phyloP scores from a whole-genome alignment of 306 rosid species.

The Cucurbita ficifolia region DNA sequence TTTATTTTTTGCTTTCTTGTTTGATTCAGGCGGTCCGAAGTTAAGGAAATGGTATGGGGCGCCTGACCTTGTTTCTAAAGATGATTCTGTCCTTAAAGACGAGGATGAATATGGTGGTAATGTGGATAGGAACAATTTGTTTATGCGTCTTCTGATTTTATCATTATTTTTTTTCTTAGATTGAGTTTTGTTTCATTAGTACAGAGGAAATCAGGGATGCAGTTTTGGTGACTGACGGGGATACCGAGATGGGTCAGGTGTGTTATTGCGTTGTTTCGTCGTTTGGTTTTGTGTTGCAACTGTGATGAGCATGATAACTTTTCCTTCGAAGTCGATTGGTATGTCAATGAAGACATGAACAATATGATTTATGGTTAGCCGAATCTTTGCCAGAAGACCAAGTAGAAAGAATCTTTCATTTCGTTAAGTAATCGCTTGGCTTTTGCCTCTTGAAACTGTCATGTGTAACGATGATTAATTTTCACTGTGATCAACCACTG shows the following conservation, averaged over 20 bases:
- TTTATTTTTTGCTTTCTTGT: neutral
- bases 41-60: slow-evolving; percentile 93
- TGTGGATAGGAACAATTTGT: neutral
- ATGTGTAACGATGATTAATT: neutral
- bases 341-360: neutral
- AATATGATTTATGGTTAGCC: neutral
- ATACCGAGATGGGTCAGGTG: slow-evolving; percentile 93
- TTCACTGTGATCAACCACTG: neutral
- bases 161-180: neutral
- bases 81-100: slow-evolving; percentile 31
- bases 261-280: slow-evolving; percentile 8
- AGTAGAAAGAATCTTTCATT: neutral
- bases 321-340: neutral
- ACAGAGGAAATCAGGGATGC: slow-evolving; percentile 55
- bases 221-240: slow-evolving; percentile 77
- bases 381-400: neutral
- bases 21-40: slow-evolving; percentile 64
- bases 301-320: neutral
- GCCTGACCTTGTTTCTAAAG: slow-evolving; percentile 63
- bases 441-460: neutral
- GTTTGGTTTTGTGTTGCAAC: neutral
- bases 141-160: neutral
- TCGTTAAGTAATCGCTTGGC: neutral
- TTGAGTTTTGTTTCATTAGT: slow-evolving; percentile 9
- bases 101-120: slow-evolving; percentile 44